These are phyloP conservation scores for Martiniozyma abietophila DNA, from an alignment of 805 yeast species.

Conservation along the genomic window DNA sequence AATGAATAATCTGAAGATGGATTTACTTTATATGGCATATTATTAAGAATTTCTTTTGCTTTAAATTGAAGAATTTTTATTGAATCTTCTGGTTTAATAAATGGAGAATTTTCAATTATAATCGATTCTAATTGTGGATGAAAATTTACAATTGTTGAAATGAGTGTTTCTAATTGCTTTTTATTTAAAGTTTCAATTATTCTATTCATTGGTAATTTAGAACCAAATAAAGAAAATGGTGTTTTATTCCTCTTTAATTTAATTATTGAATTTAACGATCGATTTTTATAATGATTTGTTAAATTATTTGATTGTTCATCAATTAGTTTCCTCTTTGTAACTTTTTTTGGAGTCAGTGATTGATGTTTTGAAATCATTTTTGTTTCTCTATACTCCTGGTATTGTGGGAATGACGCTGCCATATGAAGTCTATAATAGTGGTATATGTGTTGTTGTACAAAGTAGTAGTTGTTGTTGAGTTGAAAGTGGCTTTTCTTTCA, in stretches of 20 bases:
- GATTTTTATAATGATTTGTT: too few species aligned
- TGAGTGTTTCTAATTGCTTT: slow-evolving; percentile 40
- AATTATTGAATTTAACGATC: too few species aligned
- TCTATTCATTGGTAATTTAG: slow-evolving; percentile 52
- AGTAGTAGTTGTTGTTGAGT: too few species aligned
- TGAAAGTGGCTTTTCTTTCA: too few species aligned
- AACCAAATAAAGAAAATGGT: slow-evolving; percentile 37
- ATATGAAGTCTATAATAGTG: too few species aligned
- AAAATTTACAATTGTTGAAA: slow-evolving; percentile 41
- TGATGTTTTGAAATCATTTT: too few species aligned
- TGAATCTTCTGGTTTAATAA: slow-evolving; percentile 45
- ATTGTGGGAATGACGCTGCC: too few species aligned
- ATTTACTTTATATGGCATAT: slow-evolving; percentile 72
- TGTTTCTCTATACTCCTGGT: too few species aligned
- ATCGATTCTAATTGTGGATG: slow-evolving; percentile 56
- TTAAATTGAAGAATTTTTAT: slow-evolving; percentile 40
- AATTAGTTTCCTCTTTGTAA: too few species aligned
- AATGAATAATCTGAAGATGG: slow-evolving; percentile 66
- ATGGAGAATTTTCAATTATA: slow-evolving; percentile 45
- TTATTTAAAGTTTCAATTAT: slow-evolving; percentile 62
- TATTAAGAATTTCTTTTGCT: slow-evolving; percentile 30
- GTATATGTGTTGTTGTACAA: too few species aligned
- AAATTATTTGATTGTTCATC: too few species aligned
- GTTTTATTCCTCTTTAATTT: slow-evolving; percentile 31
- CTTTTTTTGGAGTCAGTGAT: too few species aligned